Base-by-base conservation (phyloP, 179 eudicot species). In the Carnegiea gigantea region DNA sequence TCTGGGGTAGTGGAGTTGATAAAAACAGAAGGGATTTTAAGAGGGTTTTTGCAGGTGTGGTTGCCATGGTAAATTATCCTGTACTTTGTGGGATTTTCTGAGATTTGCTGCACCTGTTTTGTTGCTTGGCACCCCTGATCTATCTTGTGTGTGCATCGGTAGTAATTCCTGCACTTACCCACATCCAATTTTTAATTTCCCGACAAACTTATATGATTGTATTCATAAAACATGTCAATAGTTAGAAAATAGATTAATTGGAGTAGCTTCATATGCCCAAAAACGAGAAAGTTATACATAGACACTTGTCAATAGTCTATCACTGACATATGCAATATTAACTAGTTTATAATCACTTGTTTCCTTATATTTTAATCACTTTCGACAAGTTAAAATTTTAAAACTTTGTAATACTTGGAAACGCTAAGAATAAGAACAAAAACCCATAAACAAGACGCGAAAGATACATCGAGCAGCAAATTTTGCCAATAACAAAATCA, bases 91-190 rank as follows among this genome's bases (percentile, higher is more conserved):
- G 94, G 93, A 15, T 93, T 89, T 0, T 87, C 93, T 77, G 89
- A 85, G 0, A 87, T 84, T 78, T 73, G 84, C 36, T 93, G 98
- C 7, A 93, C 96, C 75, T 93, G 98, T 84, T 93, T 93, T 9
- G 85, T 84, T 57, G 98, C 98, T 80, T 15, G 88, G 83, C 98
- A 93, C 0, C 88, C 86, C 53, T 89, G 89, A 38, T 91, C 95
- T 71, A 64, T 71, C 76, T 92, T 93, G 88, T 93, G 95, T 17
- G 95, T 91, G 90, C 97, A 93, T 80, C 97, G 89, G 53, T 79
- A 93, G 82, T 93, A 93, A 81, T 86, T 91, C 89, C 97, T 93
- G 92, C 85, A 82, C 53, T 8, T 70, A 15, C 40, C 36, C 43
- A 75, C 9, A 14, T 75, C 26, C 43, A 33, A 26, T 5, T 49